Base-by-base conservation (phyloP, 163 green algal genomes). In the Dunaliella salina region DNA sequence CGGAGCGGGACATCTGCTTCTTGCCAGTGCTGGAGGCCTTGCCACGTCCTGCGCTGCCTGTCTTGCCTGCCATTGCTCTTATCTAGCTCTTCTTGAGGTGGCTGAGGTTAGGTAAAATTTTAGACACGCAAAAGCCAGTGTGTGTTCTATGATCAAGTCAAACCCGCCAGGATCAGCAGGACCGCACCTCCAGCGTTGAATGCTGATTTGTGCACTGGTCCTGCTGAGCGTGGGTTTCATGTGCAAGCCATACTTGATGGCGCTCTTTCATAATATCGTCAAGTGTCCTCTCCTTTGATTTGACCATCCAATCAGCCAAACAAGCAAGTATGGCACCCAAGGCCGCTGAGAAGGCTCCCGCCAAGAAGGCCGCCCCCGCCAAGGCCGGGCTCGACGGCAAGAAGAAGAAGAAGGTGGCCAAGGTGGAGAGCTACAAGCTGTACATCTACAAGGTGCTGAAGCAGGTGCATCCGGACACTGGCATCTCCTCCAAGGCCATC, bases 1-100 rank as follows among this genome's bases (percentile, higher is more conserved):
- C 88, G 82, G 92, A 97, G 69, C 94, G 91, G 89, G 89, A 96
- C 78, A 98, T 91, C 33, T 93, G 85, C 93, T 99, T 99, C 93
- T 98, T 98, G 84, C 84, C 84, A 3, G 30, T 29, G 15, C 22
- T 82, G 71, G 84, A 90, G 72, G 84, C 86, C 80, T 92, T 92
- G 81, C 88, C 88, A 40, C 87, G 85, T 20, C 87, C 85, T n/a
- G 46, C 35, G n/a, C 79, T 80, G 79, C 80, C 63, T 75, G 63
- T 75, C 63, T 75, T 75, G 63, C 63, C 63, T 30, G 63, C 63
- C 63, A 75, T 75, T n/a, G n/a, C n/a, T n/a, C n/a, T n/a, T n/a
- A n/a, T n/a, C n/a, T n/a, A n/a, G n/a, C n/a, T n/a, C n/a, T n/a
- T n/a, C n/a, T n/a, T n/a, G n/a, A n/a, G n/a, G n/a, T n/a, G n/a